A percentile compares a stretch with the other conserved stretches of the same genome.
Conservation (phyloP, 1,139 yeast species). For the Saccharomyces hybrid region DNA sequence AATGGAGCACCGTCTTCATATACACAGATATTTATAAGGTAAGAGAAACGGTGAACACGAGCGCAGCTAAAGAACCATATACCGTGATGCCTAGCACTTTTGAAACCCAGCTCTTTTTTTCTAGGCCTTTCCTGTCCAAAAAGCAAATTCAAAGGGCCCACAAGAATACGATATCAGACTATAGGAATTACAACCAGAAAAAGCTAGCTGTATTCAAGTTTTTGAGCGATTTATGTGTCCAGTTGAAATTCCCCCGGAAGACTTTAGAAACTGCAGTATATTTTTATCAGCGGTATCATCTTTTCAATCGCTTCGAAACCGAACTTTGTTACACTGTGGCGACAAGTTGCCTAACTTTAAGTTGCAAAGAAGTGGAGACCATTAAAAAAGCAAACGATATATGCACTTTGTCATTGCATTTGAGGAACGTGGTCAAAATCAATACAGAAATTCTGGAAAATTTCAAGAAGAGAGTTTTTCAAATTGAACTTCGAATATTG, state of each 20-base stretch:
- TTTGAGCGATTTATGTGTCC: conserved; percentile 45
- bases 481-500: conserved; percentile 60
- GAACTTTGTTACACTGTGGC: conserved; percentile 47
- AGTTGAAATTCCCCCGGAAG: conserved; percentile 56
- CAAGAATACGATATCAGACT: conserved; percentile 45
- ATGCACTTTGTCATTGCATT: conserved; percentile 29
- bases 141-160: conserved; percentile 51
- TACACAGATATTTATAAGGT: neutral
- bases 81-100: conserved; percentile 3
- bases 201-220: conserved; percentile 50
- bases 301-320: conserved; percentile 52
- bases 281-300: conserved; percentile 62
- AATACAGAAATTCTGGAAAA: conserved; percentile 35
- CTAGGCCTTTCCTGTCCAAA: conserved; percentile 58
- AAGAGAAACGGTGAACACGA: neutral
- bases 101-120: conserved; percentile 34
- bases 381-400: conserved; percentile 66
- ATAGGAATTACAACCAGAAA: conserved; percentile 41
- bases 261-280: conserved; percentile 63
- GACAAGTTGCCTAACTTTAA: conserved; percentile 65
- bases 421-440: conserved; percentile 27
- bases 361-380: conserved; percentile 83
- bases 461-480: conserved; percentile 48
- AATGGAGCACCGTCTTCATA: neutral
- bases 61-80: neutral